These are phyloP conservation scores for Ephemerocybe angulata DNA, from an alignment of 768 basidiomycete species.

Conservation along the genomic window DNA sequence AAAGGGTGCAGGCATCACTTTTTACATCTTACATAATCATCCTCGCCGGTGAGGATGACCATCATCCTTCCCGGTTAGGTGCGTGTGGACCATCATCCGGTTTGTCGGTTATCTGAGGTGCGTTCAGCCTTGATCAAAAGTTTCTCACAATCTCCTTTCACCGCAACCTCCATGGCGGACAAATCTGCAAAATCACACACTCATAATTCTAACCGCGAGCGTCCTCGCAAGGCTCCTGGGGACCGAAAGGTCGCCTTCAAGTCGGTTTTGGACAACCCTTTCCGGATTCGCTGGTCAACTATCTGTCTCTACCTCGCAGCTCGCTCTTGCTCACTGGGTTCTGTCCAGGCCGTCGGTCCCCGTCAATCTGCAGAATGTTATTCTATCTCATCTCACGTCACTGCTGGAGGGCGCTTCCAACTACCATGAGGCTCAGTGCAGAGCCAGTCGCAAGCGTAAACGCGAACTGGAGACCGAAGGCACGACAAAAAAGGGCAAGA, in stretches of 20 bases:
- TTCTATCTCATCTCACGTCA: slow-evolving; percentile 49
- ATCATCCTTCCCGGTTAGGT: no score
- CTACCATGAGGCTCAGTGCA: slow-evolving; percentile 34
- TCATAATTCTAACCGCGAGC: slow-evolving; percentile 63
- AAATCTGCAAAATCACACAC: slow-evolving; percentile 50
- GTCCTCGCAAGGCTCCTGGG: slow-evolving; percentile 41
- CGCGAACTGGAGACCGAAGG: slow-evolving; percentile 15
- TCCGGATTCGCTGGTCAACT: slow-evolving; percentile 65
- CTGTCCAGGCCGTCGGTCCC: slow-evolving; percentile 59
- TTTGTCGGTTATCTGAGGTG: no score
- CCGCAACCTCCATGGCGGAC: slow-evolving; percentile 15
- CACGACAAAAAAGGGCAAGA: slow-evolving; percentile 17
- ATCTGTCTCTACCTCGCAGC: background rate
- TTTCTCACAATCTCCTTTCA: background rate
- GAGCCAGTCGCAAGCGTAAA: slow-evolving; percentile 39
- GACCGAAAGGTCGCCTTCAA: slow-evolving; percentile 67
- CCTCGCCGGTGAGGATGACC: no score
- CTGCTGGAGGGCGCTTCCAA: slow-evolving; percentile 48
- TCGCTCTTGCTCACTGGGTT: background rate
- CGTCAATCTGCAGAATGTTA: slow-evolving; percentile 55
- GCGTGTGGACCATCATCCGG: no score
- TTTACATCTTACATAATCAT: no score
- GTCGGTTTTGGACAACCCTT: slow-evolving; percentile 69
- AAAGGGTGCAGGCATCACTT: no score
- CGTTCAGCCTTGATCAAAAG: no score